Evolutionary conservation across 176 grass and related monocot genomes (phyloP).

Genomic region (Eragrostis curvula): DNA sequence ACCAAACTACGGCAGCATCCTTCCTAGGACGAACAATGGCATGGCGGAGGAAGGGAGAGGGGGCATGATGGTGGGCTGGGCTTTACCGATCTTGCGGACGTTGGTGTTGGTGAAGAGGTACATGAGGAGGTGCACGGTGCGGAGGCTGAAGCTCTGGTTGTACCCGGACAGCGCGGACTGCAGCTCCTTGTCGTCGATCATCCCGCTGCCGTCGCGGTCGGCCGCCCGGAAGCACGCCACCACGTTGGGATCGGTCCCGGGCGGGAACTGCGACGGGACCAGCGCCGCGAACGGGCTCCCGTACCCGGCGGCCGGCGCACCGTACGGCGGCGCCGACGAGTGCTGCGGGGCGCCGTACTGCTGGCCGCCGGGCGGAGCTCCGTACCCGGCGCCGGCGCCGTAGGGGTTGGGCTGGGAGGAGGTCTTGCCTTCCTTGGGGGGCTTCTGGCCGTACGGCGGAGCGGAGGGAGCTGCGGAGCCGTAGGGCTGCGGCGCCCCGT

Average conservation of each 20-base stretch:
- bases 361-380: neutral
- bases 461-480: slow-evolving; percentile 19
- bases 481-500: slow-evolving; percentile 30
- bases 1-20: neutral
- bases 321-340: neutral
- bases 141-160: slow-evolving; percentile 88
- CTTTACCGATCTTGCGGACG: slow-evolving; percentile 81
- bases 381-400: too few species aligned
- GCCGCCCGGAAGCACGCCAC: slow-evolving; percentile 95
- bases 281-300: slow-evolving; percentile 70
- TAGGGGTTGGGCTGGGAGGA: slow-evolving; percentile 4
- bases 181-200: slow-evolving; percentile 96
- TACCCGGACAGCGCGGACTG: slow-evolving; percentile 83
- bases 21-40: neutral
- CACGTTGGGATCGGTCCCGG: slow-evolving; percentile 88
- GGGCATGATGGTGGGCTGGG: neutral
- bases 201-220: slow-evolving; percentile 87
- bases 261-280: slow-evolving; percentile 73
- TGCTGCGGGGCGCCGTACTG: slow-evolving; percentile 1
- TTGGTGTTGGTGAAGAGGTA: slow-evolving; percentile 93
- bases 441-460: slow-evolving; percentile 50
- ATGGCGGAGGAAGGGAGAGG: neutral
- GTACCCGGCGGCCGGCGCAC: slow-evolving; percentile 30
- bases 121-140: slow-evolving; percentile 97
- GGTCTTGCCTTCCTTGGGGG: slow-evolving; percentile 52